Conservation (phyloP, 352 stramenopile genomes). For the Phytopythium delawarense region DNA sequence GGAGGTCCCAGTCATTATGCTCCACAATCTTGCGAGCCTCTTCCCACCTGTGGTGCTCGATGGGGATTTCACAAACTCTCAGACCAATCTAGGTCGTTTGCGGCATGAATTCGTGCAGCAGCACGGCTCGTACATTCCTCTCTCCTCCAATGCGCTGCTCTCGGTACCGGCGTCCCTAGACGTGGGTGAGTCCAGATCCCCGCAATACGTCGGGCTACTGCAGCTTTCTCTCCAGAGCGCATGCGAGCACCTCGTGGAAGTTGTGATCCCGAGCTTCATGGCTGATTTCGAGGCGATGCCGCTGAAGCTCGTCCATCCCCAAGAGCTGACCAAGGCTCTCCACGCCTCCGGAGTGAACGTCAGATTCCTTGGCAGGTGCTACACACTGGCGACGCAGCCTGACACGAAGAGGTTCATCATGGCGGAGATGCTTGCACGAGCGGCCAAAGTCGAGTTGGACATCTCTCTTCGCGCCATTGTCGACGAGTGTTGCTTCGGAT, state of each 20-base stretch:
- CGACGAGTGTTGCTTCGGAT: conserved; percentile 9
- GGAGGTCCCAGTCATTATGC: conserved; percentile 6
- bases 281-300: conserved; percentile 28
- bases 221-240: conserved; percentile 31
- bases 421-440: conserved; percentile 55
- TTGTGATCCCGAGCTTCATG: conserved; percentile 48
- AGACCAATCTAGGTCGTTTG: conserved; percentile 7
- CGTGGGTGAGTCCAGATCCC: not conserved
- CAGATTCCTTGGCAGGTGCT: conserved; percentile 53
- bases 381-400: conserved; percentile 34
- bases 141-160: conserved; percentile 22
- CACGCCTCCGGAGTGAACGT: conserved; percentile 58
- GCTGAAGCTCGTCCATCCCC: conserved; percentile 30
- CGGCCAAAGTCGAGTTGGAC: conserved; percentile 50
- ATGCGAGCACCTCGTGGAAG: conserved; percentile 30
- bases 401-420: conserved; percentile 44
- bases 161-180: not conserved
- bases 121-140: conserved; percentile 27
- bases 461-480: conserved; percentile 30
- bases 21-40: conserved; percentile 30
- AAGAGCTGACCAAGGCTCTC: conserved; percentile 31
- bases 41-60: conserved; percentile 26
- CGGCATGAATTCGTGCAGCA: conserved; percentile 48
- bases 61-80: not conserved
- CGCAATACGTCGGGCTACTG: conserved; percentile 28